Percentiles rank a stretch among this genome's conserved stretches.
Conservation (phyloP, 2,329 filamentous ascomycete genomes). For the Aspergillus ochraceoroseus region DNA sequence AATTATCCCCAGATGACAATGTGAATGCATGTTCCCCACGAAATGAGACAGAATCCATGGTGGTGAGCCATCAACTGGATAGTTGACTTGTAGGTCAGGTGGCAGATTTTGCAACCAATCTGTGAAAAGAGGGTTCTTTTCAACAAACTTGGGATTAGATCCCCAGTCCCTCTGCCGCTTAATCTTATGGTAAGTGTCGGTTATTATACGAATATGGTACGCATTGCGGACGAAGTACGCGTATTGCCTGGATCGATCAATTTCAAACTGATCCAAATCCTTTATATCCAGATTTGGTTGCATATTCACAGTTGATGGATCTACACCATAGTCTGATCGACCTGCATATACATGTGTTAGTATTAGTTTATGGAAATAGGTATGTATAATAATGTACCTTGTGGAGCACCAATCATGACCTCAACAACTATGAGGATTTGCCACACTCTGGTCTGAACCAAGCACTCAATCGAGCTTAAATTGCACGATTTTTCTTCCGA, state of each 20-base stretch:
- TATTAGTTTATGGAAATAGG: background rate
- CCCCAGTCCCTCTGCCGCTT: constrained; percentile 80
- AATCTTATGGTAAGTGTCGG: constrained; percentile 66
- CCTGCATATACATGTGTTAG: constrained; percentile 46
- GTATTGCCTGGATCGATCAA: constrained; percentile 75
- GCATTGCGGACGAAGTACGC: constrained; percentile 73
- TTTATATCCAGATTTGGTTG: constrained; percentile 58
- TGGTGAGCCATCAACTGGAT: constrained; percentile 70
- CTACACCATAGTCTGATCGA: constrained; percentile 71
- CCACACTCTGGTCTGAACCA: constrained; percentile 83
- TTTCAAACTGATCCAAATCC: constrained; percentile 69
- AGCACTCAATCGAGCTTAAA: constrained; percentile 66
- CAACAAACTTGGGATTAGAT: constrained; percentile 74
- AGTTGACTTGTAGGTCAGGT: constrained; percentile 69
- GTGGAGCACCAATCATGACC: constrained; percentile 86
- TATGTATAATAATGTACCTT: constrained; percentile 62
- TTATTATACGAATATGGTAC: constrained; percentile 72
- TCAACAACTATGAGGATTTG: constrained; percentile 81
- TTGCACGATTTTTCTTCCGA: constrained; percentile 66
- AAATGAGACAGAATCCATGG: constrained; percentile 85
- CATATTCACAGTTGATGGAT: constrained; percentile 71
- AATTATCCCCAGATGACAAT: constrained; percentile 80
- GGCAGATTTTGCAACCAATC: constrained; percentile 74
- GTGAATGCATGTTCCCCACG: constrained; percentile 81
- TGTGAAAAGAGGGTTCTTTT: constrained; percentile 70